These are phyloP conservation scores for Theileria sp. DNA, from an alignment of 169 alveolate species.

Conservation along the genomic window DNA sequence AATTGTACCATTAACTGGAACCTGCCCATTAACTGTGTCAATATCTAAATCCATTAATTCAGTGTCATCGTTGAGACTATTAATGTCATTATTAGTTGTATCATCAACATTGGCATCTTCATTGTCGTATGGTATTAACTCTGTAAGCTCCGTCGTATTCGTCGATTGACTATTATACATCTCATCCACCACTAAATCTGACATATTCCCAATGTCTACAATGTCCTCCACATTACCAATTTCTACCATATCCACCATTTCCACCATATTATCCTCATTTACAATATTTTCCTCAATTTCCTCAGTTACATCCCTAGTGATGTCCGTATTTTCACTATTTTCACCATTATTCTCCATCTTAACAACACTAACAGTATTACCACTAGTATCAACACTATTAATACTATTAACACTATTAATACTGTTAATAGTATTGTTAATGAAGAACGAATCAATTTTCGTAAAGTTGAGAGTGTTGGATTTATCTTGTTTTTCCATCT, in stretches of 20 bases:
- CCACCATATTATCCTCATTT: no score
- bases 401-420: no score
- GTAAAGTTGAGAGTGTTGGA: background rate
- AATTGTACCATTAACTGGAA: no score
- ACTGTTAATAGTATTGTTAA: background rate
- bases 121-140: background rate
- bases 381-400: background rate
- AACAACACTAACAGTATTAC: background rate
- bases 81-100: background rate
- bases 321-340: background rate
- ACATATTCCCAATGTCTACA: no score
- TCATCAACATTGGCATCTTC: background rate
- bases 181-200: background rate
- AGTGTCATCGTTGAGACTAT: background rate
- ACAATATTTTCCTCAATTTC: no score
- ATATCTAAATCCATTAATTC: background rate
- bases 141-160: background rate
- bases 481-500: background rate
- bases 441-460: constrained; percentile 20
- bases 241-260: no score
- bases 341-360: background rate
- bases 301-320: no score
- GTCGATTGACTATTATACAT: background rate
- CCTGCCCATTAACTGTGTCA: background rate
- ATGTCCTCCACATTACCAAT: no score